Base-by-base conservation (phyloP, 495 filamentous ascomycete genomes). In the Geopyxis carbonaria region DNA sequence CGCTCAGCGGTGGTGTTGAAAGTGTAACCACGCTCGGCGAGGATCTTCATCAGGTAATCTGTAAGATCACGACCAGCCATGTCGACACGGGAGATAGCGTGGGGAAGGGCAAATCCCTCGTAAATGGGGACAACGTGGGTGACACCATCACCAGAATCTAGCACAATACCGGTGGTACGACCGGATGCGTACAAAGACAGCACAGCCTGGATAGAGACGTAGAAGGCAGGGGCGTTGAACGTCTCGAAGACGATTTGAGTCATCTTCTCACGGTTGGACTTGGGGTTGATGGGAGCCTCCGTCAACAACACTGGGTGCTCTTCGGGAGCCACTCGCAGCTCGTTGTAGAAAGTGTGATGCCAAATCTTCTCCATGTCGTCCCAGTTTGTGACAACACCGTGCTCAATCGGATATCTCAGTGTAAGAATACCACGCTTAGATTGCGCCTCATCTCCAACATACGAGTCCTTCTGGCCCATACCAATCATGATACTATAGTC, bases 401-500 rank as follows among this genome's bases (percentile, higher is more conserved):
- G 89, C 59, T 94, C 91, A 40, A 99, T 67, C 29, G 89, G 89
- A 54, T 95, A 95, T 35, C 74, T 70, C 52, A 99, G 85, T 65
- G 94, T 95, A 48, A 99, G 65, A 44, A 99, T 66, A 11, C 89
- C 89, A 57, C 89, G 74, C 52, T 93, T 69, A 49, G 94, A 86
- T 53, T 92, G 83, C 23, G 72, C 72, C 37, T 97, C 89, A 70
- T 97, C 89, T 73, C 89, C 89, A 51, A 97, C 89, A 61, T 97
- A 97, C 45, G 89, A 97, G 72, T 97, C 89, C 70, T 97, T 97
- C 70, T 97, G 89, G 57, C 89, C 89, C 89, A 97, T 95, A 78
- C 89, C 89, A 64, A 97, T 97, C 89, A 97, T 97, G 70, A 97
- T 97, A 76, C 89, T 94, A 57, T 8, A 22, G 36, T 22, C 22